Evolutionary conservation across 345 rosid genomes (phyloP).

Genomic region (Nasturtium officinale): DNA sequence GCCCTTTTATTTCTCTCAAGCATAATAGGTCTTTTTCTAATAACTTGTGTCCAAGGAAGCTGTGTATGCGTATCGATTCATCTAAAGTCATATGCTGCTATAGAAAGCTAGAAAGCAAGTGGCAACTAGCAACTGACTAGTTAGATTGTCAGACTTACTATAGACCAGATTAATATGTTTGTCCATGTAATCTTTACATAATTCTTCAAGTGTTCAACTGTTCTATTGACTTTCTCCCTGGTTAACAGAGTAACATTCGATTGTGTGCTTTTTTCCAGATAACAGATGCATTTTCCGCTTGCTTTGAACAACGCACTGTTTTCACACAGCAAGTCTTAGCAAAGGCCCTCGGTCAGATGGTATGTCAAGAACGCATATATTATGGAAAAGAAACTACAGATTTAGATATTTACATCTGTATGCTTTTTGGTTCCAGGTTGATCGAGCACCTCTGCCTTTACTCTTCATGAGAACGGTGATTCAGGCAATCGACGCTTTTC

Average conservation of each 20-base stretch:
- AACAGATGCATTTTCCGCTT: slow-evolving; percentile 91
- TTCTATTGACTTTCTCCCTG: slow-evolving; percentile 7
- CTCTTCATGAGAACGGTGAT: slow-evolving; percentile 99
- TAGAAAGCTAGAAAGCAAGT: slow-evolving; percentile 13
- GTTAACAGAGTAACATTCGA: slow-evolving; percentile 16
- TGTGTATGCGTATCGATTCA: neutral
- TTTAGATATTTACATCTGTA: slow-evolving; percentile 21
- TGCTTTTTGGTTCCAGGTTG: slow-evolving; percentile 67
- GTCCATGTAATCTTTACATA: neutral
- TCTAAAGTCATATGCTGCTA: slow-evolving; percentile 14
- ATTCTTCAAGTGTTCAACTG: slow-evolving; percentile 8
- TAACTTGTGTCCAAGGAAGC: slow-evolving; percentile 9
- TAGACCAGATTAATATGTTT: slow-evolving; percentile 5
- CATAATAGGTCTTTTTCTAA: neutral
- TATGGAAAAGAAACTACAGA: slow-evolving; percentile 9
- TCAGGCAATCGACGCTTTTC: slow-evolving; percentile 95
- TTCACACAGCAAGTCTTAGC: slow-evolving; percentile 95
- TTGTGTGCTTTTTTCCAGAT: slow-evolving; percentile 57
- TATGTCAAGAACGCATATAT: slow-evolving; percentile 42
- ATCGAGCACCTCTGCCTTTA: slow-evolving; percentile 82
- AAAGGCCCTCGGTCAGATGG: slow-evolving; percentile 95
- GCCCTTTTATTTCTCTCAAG: neutral
- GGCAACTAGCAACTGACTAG: slow-evolving; percentile 25
- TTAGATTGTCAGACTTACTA: slow-evolving; percentile 17
- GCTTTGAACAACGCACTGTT: slow-evolving; percentile 97